Base-by-base conservation (phyloP, 495 filamentous ascomycete genomes). In the Penicillium riverlandense region DNA sequence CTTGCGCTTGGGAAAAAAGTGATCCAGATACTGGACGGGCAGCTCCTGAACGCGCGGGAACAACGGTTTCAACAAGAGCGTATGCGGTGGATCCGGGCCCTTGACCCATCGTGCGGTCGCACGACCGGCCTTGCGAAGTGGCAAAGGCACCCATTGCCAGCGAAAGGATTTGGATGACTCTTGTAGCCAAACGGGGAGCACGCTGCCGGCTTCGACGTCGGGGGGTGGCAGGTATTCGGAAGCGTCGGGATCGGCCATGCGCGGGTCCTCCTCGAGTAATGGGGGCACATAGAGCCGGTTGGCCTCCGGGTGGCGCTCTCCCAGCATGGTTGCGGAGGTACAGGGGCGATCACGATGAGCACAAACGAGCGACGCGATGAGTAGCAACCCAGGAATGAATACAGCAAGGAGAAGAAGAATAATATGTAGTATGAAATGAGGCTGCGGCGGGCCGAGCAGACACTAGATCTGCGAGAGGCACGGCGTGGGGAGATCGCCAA, bases 31-130 rank as follows among this genome's bases (percentile, higher is more conserved):
- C 28, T 70, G 69, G 48, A 81, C 70, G 0, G 87, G 88, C 30
- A 78, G 71, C 58, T 83, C 75, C 55, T 95, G 88, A 1, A 86
- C 56, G 8, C 51, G 54, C 6, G 86, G 85, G 40, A 89, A 82
- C 12, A 88, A 58, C 0, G 88, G 86, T 32, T 71, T 64, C 53
- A 95, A 84, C 27, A 74, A 74, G 54, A 81, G 77, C 38, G 72
- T 70, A 37, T 72, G 74, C 7, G 86, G 80, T 14, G 75, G 76
- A 45, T 79, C 59, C 0, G 88, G 88, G 0, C 88, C 88, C 49
- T 75, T 73, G n/a, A 82, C 65, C 86, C 87, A 95, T 35, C 65
- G 65, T 35, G 65, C 71, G 11, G 71, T 64, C 9, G 71, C 65
- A 40, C 74, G 63, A 36, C 61, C 71, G 33, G 60, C 67, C 36